Evolutionary conservation across 2,329 filamentous ascomycete genomes (phyloP), one percentile per base, ranked within the genome.

Genomic region (Fusarium sp.): DNA sequence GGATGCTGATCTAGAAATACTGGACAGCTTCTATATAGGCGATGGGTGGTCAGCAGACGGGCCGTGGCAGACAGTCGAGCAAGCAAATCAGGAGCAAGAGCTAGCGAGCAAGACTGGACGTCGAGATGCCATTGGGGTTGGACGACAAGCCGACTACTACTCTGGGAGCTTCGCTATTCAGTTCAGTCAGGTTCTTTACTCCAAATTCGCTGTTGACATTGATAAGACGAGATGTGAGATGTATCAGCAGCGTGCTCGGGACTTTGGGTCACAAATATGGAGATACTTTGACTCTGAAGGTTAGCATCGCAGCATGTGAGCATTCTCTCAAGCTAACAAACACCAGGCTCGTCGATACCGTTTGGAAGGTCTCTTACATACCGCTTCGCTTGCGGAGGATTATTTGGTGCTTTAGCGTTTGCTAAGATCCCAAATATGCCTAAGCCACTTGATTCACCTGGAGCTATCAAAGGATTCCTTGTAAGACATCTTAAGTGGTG

Each of bases 111-210:
- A 58, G 17, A 72, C 70, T 0, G 68, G 72, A 0, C 64, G 74
- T 11, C 61, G 70, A 26, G 74, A 76, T 19, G 39, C 44, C 0
- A 49, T 74, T 1, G 70, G 72, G 1, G 46, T 66, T 0, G 75
- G 77, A 2, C 38, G 77, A 7, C 83, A 85, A 44, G 82, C 79
- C 0, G 83, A 85, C 50, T 85, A 85, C 67, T 86, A 86, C 54
- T 85, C 83, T 1, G 83, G 83, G 0, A 85, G 83, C 44, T 86
- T 86, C 54, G 83, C 83, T 0, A 83, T 86, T 10, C 83, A 85
- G 54, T 85, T 85, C 32, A 80, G 78, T 3, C 83, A 85, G 57
- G 70, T 85, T 4, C 71, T 85, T 0, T 86, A 83, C 59, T 74
- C 78, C 1, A 80, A 78, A 9, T 81, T 82, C 59, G 82, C 81